Conservation (phyloP, 75 land plant species). For the Selaginella tamariscina region DNA sequence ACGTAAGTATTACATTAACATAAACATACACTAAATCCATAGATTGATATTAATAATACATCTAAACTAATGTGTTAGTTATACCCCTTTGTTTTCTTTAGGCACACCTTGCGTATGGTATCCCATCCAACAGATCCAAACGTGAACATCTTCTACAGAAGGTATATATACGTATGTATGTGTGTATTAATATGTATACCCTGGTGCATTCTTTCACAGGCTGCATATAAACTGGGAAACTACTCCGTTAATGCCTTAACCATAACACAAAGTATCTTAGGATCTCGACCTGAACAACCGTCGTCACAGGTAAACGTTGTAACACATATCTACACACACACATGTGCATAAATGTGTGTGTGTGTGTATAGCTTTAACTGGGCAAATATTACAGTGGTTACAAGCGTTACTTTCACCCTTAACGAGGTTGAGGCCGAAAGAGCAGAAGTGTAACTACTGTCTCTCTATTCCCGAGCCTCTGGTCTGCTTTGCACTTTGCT, state of each 20-base stretch:
- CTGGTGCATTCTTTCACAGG: slow-evolving; percentile 26
- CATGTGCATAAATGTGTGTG: background rate
- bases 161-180: background rate
- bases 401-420: background rate
- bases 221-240: slow-evolving; percentile 49
- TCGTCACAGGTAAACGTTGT: background rate
- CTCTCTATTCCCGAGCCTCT: background rate
- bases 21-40: no score
- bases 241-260: slow-evolving; percentile 44
- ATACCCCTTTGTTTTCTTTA: background rate
- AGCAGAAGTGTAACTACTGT: background rate
- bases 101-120: background rate
- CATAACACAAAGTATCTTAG: slow-evolving; percentile 52
- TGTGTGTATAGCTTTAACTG: background rate
- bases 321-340: background rate
- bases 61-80: background rate
- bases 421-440: background rate
- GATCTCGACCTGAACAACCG: slow-evolving; percentile 39
- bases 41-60: background rate
- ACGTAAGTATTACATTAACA: slow-evolving; percentile 52
- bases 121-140: background rate
- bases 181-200: background rate
- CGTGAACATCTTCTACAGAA: background rate
- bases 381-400: background rate
- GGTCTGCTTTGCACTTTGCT: background rate